Evolutionary conservation across 768 basidiomycete genomes (phyloP).

Genomic region (Fistulinella prunicolor): DNA sequence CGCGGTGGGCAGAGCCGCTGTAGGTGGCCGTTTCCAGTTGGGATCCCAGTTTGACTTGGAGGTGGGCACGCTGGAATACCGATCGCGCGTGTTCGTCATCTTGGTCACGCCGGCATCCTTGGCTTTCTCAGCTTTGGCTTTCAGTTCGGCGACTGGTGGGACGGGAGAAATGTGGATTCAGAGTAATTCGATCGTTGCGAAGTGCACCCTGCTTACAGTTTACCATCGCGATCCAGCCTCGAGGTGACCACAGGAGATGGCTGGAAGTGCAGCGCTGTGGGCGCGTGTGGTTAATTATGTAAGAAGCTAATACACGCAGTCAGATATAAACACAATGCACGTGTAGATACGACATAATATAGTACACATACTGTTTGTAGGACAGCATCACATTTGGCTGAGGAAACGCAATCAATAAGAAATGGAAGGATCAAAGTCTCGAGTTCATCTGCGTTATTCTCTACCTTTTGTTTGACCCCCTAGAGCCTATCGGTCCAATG

Average conservation of each 20-base stretch:
- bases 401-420: background rate
- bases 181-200: background rate
- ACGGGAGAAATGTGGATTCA: slow-evolving; percentile 5
- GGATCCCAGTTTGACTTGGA: slow-evolving; percentile 65
- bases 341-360: too few species aligned
- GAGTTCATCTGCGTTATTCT: slow-evolving; percentile 57
- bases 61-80: slow-evolving; percentile 52
- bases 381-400: slow-evolving; percentile 98
- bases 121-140: slow-evolving; percentile 60
- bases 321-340: too few species aligned
- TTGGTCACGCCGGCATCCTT: slow-evolving; percentile 54
- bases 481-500: slow-evolving; percentile 21
- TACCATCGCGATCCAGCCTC: slow-evolving; percentile 18
- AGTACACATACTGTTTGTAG: slow-evolving; percentile 65
- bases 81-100: slow-evolving; percentile 54
- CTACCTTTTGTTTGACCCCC: slow-evolving; percentile 57
- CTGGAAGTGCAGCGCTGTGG: too few species aligned
- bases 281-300: too few species aligned
- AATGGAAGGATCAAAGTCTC: slow-evolving; percentile 41
- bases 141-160: slow-evolving; percentile 57
- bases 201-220: slow-evolving; percentile 27
- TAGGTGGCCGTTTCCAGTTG: slow-evolving; percentile 47
- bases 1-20: slow-evolving; percentile 33
- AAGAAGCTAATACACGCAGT: too few species aligned
- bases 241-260: too few species aligned